Evolutionary conservation across 345 rosid genomes (phyloP).

Genomic region (Linum lewisii): DNA sequence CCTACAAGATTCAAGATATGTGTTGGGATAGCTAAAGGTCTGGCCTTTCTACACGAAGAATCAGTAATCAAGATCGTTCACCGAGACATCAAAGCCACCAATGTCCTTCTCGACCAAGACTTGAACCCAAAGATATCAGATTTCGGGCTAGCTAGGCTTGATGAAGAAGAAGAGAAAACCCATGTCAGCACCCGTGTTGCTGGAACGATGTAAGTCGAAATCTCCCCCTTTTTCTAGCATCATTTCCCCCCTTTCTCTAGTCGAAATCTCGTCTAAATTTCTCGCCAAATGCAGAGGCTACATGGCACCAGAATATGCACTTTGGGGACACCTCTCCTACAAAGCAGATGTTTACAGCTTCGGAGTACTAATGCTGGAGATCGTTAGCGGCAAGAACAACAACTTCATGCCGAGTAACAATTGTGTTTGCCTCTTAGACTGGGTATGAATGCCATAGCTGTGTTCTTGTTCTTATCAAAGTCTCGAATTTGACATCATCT

Average conservation of each 20-base stretch:
- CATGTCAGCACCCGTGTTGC: constrained; percentile 28
- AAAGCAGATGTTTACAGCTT: constrained; percentile 5
- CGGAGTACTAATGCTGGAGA: constrained; percentile 1
- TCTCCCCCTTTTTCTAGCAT: no score
- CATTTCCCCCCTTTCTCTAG: neutral
- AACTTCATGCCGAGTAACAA: neutral
- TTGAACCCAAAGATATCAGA: constrained; percentile 30
- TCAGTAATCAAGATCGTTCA: constrained; percentile 26
- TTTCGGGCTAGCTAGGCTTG: constrained; percentile 28
- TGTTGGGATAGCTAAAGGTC: constrained; percentile 25
- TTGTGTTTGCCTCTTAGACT: constrained; percentile 6
- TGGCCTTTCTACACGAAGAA: constrained; percentile 32
- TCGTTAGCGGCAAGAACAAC: constrained; percentile 4
- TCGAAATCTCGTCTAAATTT: neutral
- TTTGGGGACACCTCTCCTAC: constrained; percentile 2
- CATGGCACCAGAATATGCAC: constrained; percentile 7
- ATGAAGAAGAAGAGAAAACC: constrained; percentile 26
- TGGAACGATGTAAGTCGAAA: neutral
- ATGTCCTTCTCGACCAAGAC: constrained; percentile 23
- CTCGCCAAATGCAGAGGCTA: neutral
- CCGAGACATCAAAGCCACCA: constrained; percentile 27
- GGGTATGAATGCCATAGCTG: neutral
- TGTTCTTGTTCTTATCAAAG: no score
- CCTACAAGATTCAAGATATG: constrained; percentile 23
- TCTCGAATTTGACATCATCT: no score